These are phyloP conservation scores for Calonectria pseudoreteaudii DNA, from an alignment of 2,329 filamentous ascomycete species.

Conservation along the genomic window DNA sequence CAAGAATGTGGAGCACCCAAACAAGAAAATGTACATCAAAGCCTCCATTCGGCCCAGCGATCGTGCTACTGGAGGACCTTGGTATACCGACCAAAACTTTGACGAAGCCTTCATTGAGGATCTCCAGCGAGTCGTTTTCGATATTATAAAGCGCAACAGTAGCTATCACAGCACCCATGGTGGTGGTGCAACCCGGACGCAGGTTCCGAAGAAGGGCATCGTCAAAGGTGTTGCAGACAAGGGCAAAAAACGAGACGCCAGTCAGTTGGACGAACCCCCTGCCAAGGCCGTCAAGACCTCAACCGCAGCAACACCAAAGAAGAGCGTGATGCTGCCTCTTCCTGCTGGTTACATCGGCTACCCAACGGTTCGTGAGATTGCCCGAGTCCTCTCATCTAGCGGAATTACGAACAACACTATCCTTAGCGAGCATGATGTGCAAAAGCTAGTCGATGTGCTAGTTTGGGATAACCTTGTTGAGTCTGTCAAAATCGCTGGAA, in stretches of 20 bases:
- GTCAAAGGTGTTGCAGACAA: slow-evolving; percentile 60
- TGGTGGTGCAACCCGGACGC: slow-evolving; percentile 49
- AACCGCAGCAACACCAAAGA: slow-evolving; percentile 37
- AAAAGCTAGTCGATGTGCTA: slow-evolving; percentile 88
- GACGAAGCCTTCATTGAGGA: slow-evolving; percentile 89
- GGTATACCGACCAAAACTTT: slow-evolving; percentile 92
- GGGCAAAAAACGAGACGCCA: slow-evolving; percentile 65
- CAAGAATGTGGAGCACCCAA: slow-evolving; percentile 90
- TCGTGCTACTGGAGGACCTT: slow-evolving; percentile 91
- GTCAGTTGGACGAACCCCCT: slow-evolving; percentile 49
- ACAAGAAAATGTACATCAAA: slow-evolving; percentile 97
- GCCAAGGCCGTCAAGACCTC: slow-evolving; percentile 44
- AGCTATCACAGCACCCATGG: slow-evolving; percentile 68
- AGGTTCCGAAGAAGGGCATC: slow-evolving; percentile 67
- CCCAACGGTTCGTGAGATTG: slow-evolving; percentile 83
- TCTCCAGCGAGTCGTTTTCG: slow-evolving; percentile 78
- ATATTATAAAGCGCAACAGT: slow-evolving; percentile 77
- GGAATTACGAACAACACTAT: slow-evolving; percentile 80
- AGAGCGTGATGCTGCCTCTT: slow-evolving; percentile 61
- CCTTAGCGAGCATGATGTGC: slow-evolving; percentile 79
- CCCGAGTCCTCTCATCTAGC: slow-evolving; percentile 75
- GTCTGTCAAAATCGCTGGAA: slow-evolving; percentile 62
- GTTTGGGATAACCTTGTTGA: slow-evolving; percentile 90
- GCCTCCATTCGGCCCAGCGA: slow-evolving; percentile 86
- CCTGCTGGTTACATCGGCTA: slow-evolving; percentile 80